Percentiles rank a stretch among this genome's conserved stretches.
Evolutionary conservation across 148 eudicot species (phyloP).

Genomic region (Rhododendron kiyosumense): DNA sequence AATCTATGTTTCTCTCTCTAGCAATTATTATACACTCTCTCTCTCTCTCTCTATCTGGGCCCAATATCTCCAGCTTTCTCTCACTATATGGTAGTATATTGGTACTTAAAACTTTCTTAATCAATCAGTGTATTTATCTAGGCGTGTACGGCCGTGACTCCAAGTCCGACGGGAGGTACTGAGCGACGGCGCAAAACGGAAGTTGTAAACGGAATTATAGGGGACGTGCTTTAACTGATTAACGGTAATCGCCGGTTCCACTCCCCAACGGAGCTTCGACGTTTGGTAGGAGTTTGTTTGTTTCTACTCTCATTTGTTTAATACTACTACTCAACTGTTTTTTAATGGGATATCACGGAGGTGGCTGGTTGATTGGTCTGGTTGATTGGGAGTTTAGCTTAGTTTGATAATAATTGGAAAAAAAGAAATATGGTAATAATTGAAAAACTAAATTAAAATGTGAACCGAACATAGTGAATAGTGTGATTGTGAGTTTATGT

Average conservation of each 20-base stretch:
- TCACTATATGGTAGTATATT: background rate
- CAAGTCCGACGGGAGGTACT: background rate
- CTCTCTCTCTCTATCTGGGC: conserved; percentile 2
- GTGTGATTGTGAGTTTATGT: too few species aligned
- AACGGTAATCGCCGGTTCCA: conserved; percentile 6
- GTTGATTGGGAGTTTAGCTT: too few species aligned
- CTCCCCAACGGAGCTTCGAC: background rate
- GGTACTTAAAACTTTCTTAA: background rate
- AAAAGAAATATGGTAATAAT: too few species aligned
- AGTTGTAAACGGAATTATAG: background rate
- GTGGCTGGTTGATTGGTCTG: too few species aligned
- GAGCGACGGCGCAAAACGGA: background rate
- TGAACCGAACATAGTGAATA: too few species aligned
- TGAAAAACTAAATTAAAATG: too few species aligned
- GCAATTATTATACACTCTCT: background rate
- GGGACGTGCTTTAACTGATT: background rate
- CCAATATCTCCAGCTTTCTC: background rate
- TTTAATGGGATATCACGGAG: too few species aligned
- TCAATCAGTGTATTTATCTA: background rate
- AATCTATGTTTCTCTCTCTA: conserved; percentile 1
- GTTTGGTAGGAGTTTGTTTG: too few species aligned
- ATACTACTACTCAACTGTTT: too few species aligned
- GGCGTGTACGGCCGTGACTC: background rate
- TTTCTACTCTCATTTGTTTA: background rate
- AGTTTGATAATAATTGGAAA: too few species aligned